Percentiles rank a stretch among this genome's conserved stretches.
These are phyloP conservation scores for Geotrichum aggregatum DNA, from an alignment of 1,139 yeast genomes.

Conservation along the genomic window DNA sequence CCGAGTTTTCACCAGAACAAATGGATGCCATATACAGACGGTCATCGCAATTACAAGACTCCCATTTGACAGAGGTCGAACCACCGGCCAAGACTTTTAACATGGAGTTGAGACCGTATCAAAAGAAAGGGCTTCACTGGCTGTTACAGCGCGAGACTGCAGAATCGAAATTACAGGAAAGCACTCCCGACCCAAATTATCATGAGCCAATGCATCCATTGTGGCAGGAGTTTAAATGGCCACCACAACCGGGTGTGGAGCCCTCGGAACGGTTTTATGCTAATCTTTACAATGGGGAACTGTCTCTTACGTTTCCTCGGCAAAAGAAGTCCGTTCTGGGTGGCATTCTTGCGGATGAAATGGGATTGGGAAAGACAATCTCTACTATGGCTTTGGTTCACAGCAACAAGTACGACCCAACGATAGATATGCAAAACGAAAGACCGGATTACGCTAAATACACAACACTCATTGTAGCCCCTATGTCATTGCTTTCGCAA, in stretches of 20 bases:
- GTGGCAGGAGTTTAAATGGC: constrained; percentile 82
- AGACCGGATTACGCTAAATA: constrained; percentile 52
- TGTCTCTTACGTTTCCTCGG: constrained; percentile 62
- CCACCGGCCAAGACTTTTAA: constrained; percentile 58
- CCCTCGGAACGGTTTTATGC: constrained; percentile 54
- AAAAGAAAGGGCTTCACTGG: constrained; percentile 79
- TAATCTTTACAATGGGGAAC: constrained; percentile 77
- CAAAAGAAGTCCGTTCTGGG: constrained; percentile 56
- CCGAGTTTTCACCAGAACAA: constrained; percentile 62
- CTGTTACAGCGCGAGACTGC: constrained; percentile 54
- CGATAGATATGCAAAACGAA: constrained; percentile 20
- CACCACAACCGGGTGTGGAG: constrained; percentile 40
- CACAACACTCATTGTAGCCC: constrained; percentile 79
- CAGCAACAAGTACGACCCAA: constrained; percentile 35
- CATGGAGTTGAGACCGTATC: constrained; percentile 62
- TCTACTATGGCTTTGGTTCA: constrained; percentile 73
- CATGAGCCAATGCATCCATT: constrained; percentile 75
- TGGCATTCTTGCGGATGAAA: constrained; percentile 94
- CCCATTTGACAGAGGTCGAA: constrained; percentile 55
- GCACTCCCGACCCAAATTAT: constrained; percentile 27
- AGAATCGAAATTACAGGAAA: constrained; percentile 49
- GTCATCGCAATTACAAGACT: constrained; percentile 45
- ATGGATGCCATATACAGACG: constrained; percentile 68
- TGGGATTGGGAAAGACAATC: constrained; percentile 94
- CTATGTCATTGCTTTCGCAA: constrained; percentile 84